Evolutionary conservation across 345 rosid species (phyloP).

Genomic region (Kandelia obovata): DNA sequence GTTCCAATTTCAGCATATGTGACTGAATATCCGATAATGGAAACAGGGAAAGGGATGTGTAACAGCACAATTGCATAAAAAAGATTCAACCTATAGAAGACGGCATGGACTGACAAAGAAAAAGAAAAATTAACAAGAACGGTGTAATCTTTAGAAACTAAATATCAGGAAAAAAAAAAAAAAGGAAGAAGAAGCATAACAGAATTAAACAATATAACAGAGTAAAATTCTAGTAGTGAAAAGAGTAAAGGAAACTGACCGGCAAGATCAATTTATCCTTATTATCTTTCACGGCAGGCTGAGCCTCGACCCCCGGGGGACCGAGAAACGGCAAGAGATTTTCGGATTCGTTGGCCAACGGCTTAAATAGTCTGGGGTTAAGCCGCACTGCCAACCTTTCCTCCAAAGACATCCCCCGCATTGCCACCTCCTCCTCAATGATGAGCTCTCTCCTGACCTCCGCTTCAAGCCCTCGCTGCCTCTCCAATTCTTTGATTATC

Average conservation of each 20-base stretch:
- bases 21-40: no score
- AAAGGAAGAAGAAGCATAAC: no score
- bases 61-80: no score
- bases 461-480: constrained; percentile 35
- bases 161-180: no score
- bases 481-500: constrained; percentile 34
- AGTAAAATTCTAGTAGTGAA: background rate
- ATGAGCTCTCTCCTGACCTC: constrained; percentile 48
- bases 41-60: no score
- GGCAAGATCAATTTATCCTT: constrained; percentile 36
- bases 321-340: constrained; percentile 11
- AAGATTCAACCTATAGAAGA: no score
- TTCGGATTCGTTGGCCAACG: constrained; percentile 3
- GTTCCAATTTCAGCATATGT: no score
- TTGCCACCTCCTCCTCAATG: constrained; percentile 38
- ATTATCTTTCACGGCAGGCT: constrained; percentile 18
- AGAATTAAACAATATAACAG: no score
- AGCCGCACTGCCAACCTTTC: constrained; percentile 25
- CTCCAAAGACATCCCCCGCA: constrained; percentile 19
- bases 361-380: constrained; percentile 5
- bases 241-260: constrained; percentile 31
- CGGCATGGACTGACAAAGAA: no score
- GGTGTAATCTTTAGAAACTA: no score
- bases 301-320: constrained; percentile 1
- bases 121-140: no score